Percentiles rank a stretch among this genome's conserved stretches.
phyloP scores from a whole-genome alignment of 2,329 filamentous ascomycete genomes.

The Claviceps sp. region DNA sequence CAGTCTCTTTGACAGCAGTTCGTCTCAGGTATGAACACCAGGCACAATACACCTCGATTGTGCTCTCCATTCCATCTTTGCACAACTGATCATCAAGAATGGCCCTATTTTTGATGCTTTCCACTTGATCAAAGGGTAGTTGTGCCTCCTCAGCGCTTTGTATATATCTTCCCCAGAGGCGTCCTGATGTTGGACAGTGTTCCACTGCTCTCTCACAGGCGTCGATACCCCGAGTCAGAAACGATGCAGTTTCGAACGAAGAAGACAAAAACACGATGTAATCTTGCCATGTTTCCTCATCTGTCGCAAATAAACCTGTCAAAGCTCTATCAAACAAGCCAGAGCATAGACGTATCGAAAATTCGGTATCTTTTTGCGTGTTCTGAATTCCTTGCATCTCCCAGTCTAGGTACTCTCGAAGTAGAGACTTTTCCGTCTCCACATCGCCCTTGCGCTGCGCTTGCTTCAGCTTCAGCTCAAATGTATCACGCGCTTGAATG shows the following conservation, averaged over 20 bases:
- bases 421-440: conserved; percentile 35
- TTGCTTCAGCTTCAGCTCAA: conserved; percentile 51
- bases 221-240: conserved; percentile 41
- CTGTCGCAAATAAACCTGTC: conserved; percentile 52
- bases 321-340: conserved; percentile 72
- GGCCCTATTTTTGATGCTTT: conserved; percentile 81
- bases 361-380: conserved; percentile 31
- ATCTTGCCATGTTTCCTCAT: conserved; percentile 70
- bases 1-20: conserved; percentile 60
- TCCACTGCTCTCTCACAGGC: conserved; percentile 69
- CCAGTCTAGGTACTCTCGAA: conserved; percentile 70
- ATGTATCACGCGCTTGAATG: conserved; percentile 45
- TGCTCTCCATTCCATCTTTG: conserved; percentile 71
- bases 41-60: conserved; percentile 80
- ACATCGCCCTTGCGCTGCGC: conserved; percentile 43
- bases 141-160: conserved; percentile 69
- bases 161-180: conserved; percentile 82
- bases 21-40: conserved; percentile 94
- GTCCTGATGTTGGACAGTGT: conserved; percentile 88
- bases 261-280: conserved; percentile 62
- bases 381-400: conserved; percentile 51
- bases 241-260: conserved; percentile 22
- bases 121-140: conserved; percentile 65
- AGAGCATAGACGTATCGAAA: conserved; percentile 38
- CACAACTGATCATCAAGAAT: conserved; percentile 78